phyloP scores from a whole-genome alignment of 192 early-diverging fungal species.

The Coemansia sp. region DNA sequence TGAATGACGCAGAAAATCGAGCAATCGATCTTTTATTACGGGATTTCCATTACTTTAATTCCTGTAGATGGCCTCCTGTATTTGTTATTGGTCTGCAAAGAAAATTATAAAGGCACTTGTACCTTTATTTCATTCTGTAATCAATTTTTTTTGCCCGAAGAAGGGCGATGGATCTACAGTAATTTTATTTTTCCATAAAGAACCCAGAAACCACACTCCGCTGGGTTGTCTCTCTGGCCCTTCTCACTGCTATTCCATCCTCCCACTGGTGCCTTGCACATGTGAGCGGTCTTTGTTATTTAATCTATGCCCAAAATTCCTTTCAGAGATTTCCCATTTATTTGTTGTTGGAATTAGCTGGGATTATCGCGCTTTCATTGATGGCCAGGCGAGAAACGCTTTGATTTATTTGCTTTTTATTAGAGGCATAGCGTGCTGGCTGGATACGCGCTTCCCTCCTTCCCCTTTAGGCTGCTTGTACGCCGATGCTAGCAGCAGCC shows the following conservation, averaged over 20 bases:
- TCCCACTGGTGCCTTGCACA: neutral
- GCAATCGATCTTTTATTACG: constrained; percentile 12
- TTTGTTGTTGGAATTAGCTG: neutral
- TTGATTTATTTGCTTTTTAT: neutral
- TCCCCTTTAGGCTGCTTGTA: neutral
- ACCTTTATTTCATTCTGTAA: neutral
- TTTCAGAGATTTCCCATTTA: neutral
- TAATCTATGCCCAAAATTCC: neutral
- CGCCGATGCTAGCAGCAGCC: neutral
- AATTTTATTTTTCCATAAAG: constrained; percentile 1
- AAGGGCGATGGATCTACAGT: neutral
- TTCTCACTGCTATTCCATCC: neutral
- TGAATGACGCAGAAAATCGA: constrained; percentile 4
- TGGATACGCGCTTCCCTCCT: neutral
- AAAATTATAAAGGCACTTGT: neutral
- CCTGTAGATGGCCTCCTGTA: neutral
- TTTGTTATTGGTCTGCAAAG: constrained; percentile 2
- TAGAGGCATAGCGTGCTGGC: too few relatives aligned
- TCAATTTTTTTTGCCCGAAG: neutral
- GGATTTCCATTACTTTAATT: constrained; percentile 10
- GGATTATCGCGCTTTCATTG: neutral
- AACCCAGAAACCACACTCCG: constrained; percentile 10
- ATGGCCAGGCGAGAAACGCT: neutral
- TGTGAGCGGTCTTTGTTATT: neutral
- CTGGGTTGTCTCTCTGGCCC: neutral